Percentiles rank a stretch among this genome's conserved stretches.
Evolutionary conservation across 345 rosid species (phyloP).

Genomic region (Eucalyptus victrix): DNA sequence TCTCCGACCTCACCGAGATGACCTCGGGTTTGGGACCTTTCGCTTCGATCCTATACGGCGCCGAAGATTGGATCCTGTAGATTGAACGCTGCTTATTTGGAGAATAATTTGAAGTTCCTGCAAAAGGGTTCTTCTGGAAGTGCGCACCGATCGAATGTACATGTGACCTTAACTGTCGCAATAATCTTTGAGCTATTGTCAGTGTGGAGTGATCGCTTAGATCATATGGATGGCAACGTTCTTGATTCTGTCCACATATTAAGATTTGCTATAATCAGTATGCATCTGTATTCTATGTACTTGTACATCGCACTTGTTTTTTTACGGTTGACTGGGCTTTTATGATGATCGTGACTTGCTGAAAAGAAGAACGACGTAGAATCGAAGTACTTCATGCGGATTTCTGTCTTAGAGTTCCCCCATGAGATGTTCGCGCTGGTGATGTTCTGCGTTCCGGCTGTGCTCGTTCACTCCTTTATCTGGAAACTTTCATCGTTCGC

Average conservation of each 20-base stretch:
- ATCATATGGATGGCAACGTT: not conserved
- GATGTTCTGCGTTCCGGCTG: not conserved
- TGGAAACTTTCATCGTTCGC: not conserved
- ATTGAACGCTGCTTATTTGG: not conserved
- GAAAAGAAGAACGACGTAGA: not conserved
- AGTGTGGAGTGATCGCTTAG: not conserved
- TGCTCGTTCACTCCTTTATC: not conserved
- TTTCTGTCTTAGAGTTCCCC: not conserved
- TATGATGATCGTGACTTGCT: not conserved
- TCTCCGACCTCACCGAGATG: not conserved
- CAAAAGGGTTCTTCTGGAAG: not conserved
- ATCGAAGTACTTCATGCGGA: not conserved
- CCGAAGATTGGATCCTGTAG: not conserved
- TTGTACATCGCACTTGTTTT: not conserved
- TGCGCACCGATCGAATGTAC: not conserved
- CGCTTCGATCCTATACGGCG: not conserved
- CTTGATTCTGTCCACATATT: not conserved
- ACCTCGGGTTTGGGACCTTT: slow-evolving; percentile 1
- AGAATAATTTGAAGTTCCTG: not conserved
- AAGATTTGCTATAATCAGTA: not conserved
- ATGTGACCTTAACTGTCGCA: not conserved
- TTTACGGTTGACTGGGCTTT: not conserved
- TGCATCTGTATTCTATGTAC: not conserved
- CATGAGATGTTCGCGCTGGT: not conserved
- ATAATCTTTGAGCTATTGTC: not conserved